phyloP scores from a whole-genome alignment of 495 filamentous ascomycete genomes.

The Aspergillus diversus region DNA sequence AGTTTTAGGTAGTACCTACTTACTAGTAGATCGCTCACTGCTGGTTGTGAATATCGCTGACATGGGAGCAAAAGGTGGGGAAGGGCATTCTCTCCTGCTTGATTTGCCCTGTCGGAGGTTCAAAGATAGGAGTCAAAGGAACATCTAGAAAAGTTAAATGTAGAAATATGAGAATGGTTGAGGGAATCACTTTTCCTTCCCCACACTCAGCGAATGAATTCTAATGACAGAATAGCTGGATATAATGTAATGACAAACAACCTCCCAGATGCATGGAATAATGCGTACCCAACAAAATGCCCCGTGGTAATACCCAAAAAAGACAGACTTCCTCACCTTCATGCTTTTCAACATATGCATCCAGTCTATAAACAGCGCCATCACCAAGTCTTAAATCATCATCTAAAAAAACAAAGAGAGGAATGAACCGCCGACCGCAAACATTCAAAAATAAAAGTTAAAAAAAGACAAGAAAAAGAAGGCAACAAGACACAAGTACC shows the following conservation, averaged over 20 bases:
- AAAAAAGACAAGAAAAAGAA: slow-evolving; percentile 24
- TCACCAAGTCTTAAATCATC: slow-evolving; percentile 30
- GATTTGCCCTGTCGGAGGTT: too few species aligned
- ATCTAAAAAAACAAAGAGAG: slow-evolving; percentile 25
- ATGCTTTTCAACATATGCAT: slow-evolving; percentile 32
- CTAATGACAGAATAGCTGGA: slow-evolving; percentile 21
- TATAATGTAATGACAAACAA: slow-evolving; percentile 34
- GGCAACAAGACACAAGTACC: not conserved
- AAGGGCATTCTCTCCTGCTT: not conserved
- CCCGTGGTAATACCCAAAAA: slow-evolving; percentile 28
- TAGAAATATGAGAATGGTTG: not conserved
- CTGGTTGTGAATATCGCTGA: not conserved
- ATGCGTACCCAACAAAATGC: slow-evolving; percentile 38
- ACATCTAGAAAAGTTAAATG: not conserved
- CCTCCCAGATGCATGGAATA: slow-evolving; percentile 50
- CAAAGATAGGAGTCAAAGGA: not conserved
- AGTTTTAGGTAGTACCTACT: not conserved
- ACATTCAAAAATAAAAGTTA: slow-evolving; percentile 22
- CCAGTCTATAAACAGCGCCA: slow-evolving; percentile 35
- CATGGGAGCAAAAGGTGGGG: not conserved
- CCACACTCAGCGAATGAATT: slow-evolving; percentile 16
- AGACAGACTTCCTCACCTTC: slow-evolving; percentile 23
- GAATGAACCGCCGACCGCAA: slow-evolving; percentile 20
- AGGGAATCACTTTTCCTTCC: not conserved
- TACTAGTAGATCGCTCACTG: not conserved